Percentiles rank a stretch among this genome's conserved stretches.
phyloP scores from a whole-genome alignment of 129 eudicot species.

The Cynara cardunculus region DNA sequence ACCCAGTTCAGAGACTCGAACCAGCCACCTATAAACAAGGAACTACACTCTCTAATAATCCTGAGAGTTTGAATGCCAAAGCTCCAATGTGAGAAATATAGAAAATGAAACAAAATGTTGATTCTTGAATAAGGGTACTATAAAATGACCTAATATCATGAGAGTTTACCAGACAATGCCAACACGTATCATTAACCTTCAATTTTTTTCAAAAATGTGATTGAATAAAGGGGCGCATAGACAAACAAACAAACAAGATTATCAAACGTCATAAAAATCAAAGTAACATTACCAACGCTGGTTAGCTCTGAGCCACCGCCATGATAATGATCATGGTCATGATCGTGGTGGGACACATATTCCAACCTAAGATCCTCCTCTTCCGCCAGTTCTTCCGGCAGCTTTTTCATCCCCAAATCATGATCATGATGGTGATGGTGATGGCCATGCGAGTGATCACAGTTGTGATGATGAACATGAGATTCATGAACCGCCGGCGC shows the following conservation, averaged over 20 bases:
- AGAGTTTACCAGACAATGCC: neutral
- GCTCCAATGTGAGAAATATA: neutral
- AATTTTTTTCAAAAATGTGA: neutral
- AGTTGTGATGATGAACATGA: slow-evolving; percentile 39
- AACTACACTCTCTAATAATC: too few relatives aligned
- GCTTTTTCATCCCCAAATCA: slow-evolving; percentile 28
- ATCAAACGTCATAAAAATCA: neutral
- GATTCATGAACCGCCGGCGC: slow-evolving; percentile 29
- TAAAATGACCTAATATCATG: neutral
- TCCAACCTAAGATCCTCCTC: slow-evolving; percentile 81
- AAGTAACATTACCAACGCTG: slow-evolving; percentile 47
- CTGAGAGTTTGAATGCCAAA: too few relatives aligned
- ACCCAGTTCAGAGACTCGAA: too few relatives aligned
- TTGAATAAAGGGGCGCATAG: neutral
- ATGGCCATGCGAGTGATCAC: slow-evolving; percentile 52
- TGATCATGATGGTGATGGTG: slow-evolving; percentile 30
- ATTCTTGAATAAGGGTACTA: neutral
- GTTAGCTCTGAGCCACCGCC: slow-evolving; percentile 38
- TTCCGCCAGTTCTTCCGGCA: slow-evolving; percentile 93
- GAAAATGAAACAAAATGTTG: neutral
- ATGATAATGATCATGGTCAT: slow-evolving; percentile 29
- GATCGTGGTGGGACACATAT: slow-evolving; percentile 27
- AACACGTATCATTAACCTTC: neutral
- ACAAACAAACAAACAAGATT: neutral
- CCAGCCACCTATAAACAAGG: too few relatives aligned